Evolutionary conservation across 768 basidiomycete species (phyloP), one percentile per base, ranked within the genome.

Genomic region (Boletus reticuloceps): DNA sequence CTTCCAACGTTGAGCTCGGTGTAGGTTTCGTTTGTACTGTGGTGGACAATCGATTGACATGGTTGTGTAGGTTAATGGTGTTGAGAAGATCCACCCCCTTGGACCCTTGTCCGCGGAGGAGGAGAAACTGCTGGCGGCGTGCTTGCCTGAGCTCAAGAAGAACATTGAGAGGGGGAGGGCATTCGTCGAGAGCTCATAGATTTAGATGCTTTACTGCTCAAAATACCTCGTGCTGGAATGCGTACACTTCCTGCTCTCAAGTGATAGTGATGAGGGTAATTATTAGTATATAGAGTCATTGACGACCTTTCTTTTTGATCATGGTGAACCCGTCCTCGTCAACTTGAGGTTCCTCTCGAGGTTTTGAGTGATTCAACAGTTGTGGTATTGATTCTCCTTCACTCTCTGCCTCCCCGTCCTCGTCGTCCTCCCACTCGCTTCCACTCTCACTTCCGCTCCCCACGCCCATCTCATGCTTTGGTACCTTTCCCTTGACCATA

Each of bases 111-210:
- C 92, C 34, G 78, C 85, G 31, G 82, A 87, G 68, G 97, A 99
- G 79, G 73, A 94, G 81, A 83, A 84, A 70, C 81, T 97, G 55
- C 77, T 99, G 65, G 88, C 84, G 25, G 94, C 87, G 32, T 92
- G 89, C 79, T 71, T 94, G 65, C 91, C 92, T 61, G 92, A 94
- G 64, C 83, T 99, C 66, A 90, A 91, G 84, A 94, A 91, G 86
- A 98, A 97, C 84, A 96, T 98, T 65, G 90, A 91, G 75, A 98
- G 94, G 86, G 94, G 94, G 75, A 84, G 80, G 74, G 80, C 82
- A 42, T 92, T 91, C 60, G 88, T 82, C 61, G 81, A 82, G 69
- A 64, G 47, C 55, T 53, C 68, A 45, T 72, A 70, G 69, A 70
- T 48, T 36, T 56, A 60, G 63, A 65, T 45, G 41, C 6, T 29